phyloP scores from a whole-genome alignment of 108 stramenopile genomes.

The Cyclostephanos invisitatus region DNA sequence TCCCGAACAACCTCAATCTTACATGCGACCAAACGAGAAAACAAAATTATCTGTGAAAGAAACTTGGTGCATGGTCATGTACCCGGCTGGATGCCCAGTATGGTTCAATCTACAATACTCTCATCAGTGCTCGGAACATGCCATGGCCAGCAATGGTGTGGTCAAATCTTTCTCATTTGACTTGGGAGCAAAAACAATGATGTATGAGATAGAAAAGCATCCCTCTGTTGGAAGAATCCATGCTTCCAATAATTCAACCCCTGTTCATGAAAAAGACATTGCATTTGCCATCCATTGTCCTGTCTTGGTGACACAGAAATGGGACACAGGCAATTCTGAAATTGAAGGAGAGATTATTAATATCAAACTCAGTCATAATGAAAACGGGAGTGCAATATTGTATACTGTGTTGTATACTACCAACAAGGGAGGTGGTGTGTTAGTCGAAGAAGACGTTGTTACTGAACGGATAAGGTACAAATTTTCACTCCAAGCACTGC shows the following conservation, averaged over 20 bases:
- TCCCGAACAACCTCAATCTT: not conserved
- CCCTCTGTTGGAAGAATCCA: not conserved
- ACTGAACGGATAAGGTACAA: not conserved
- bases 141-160: not conserved
- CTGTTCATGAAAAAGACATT: not conserved
- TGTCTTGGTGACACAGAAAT: not conserved
- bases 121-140: not conserved
- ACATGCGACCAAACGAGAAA: not conserved
- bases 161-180: slow-evolving; percentile 5
- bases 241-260: not conserved
- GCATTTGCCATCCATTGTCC: slow-evolving; percentile 14
- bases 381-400: not conserved
- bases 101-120: slow-evolving; percentile 7
- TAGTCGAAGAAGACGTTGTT: not conserved
- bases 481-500: not conserved
- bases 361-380: not conserved
- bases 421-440: not conserved
- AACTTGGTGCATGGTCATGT: not conserved
- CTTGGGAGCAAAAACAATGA: not conserved
- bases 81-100: slow-evolving; percentile 2
- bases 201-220: slow-evolving; percentile 5
- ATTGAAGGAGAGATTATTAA: slow-evolving; percentile 2
- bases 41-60: not conserved
- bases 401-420: slow-evolving; percentile 2
- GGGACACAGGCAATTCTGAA: not conserved